These are phyloP conservation scores for Meredithiella fracta DNA, from an alignment of 2,329 filamentous ascomycete species.

Conservation along the genomic window DNA sequence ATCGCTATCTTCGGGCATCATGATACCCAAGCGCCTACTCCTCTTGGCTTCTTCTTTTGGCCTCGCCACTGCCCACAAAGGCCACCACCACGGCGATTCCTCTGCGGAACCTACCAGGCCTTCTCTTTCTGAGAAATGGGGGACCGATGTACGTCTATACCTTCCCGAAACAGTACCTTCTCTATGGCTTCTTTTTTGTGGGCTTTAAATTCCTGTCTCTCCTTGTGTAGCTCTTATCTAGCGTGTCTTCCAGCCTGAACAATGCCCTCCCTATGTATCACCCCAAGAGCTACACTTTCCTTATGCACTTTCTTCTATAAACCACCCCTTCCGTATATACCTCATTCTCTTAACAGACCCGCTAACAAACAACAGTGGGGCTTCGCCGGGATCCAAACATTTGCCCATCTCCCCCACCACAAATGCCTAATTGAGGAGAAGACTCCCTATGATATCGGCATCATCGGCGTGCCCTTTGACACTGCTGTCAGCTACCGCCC, in stretches of 20 bases:
- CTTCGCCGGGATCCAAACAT: constrained; percentile 60
- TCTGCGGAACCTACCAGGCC: neutral
- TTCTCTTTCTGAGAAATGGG: constrained; percentile 13
- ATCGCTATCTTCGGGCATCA: neutral
- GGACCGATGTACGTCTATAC: constrained; percentile 11
- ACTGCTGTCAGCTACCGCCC: constrained; percentile 56
- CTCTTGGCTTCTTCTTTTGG: neutral
- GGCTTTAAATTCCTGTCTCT: neutral
- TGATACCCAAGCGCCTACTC: constrained; percentile 6
- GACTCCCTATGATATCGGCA: constrained; percentile 51
- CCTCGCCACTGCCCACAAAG: constrained; percentile 4
- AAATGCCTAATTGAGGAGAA: constrained; percentile 53
- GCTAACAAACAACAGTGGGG: constrained; percentile 20
- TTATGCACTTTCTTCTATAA: too few species aligned
- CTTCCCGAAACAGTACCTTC: neutral
- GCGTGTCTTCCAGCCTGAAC: too few species aligned
- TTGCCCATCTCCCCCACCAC: constrained; percentile 52
- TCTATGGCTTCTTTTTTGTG: too few species aligned
- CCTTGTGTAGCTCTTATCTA: too few species aligned
- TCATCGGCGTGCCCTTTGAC: constrained; percentile 59
- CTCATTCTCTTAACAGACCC: too few species aligned
- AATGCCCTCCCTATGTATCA: neutral
- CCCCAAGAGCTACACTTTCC: neutral
- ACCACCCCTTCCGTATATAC: too few species aligned
- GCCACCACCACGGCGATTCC: neutral